Base-by-base conservation (phyloP, 176 grass and related monocot species). In the Neostapfia colusana region DNA sequence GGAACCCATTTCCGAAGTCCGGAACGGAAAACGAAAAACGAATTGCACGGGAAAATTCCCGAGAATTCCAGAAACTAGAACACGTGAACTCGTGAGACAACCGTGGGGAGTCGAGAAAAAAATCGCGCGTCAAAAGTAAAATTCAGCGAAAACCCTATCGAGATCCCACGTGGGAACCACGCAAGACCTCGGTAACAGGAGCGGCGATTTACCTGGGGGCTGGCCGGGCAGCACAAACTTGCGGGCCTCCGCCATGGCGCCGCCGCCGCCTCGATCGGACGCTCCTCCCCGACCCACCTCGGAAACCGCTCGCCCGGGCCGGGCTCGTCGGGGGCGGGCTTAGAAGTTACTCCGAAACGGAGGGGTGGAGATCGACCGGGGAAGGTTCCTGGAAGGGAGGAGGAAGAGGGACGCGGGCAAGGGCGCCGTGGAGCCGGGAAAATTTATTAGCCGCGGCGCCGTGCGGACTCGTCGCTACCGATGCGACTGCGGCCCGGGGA, bases 221-320 rank as follows among this genome's bases (percentile, higher is more conserved):
- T 78, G 74, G 74, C 44, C 81, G 50, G 85, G 75, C 61, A 61
- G 34, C 50, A 65, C 3, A 51, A 82, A 83, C 14, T 44, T 74
- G 68, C 79, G 34, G 10, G 49, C 0, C 74, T 83, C 85, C 34
- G 67, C 80, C 79, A 87, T 87, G 74, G 36, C 49, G 38, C 73
- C 49, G 38, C 73, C 49, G 28, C 67, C 58, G 9, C 20, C 7
- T 10, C 57, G 40, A 65, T 7, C 10, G 31, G 45, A 57, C 5
- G 13, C 80, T 3, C 7, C 76, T 28, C 6, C 45, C 20, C 25
- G n/a, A n/a, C 35, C 12, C 61, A 16, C 20, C 55, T 40, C 55
- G 36, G 26, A 25, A 36, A 26, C 37, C 3, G 37, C 13, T n/a
- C 34, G 39, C 23, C 23, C 13, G 34, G 24, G 4, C 34, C 20